phyloP scores from a whole-genome alignment of 768 basidiomycete species.

The Termitomyces sp. region DNA sequence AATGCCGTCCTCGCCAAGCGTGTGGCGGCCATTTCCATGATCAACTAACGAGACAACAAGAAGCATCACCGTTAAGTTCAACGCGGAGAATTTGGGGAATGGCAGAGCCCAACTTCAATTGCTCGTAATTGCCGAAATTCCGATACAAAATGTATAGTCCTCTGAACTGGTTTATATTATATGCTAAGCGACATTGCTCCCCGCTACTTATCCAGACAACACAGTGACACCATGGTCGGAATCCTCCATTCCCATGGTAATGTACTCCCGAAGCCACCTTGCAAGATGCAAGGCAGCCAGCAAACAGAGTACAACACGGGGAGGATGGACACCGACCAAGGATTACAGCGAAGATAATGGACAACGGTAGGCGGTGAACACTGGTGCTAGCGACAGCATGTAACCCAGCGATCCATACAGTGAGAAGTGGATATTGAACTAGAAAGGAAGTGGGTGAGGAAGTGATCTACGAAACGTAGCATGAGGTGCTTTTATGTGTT shows the following conservation, averaged over 20 bases:
- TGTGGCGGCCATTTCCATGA: no score
- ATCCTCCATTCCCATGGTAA: constrained; percentile 3
- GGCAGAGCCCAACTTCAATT: no score
- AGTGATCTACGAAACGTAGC: neutral
- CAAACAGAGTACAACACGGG: constrained; percentile 1
- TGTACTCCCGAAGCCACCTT: neutral
- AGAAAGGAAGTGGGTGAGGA: neutral
- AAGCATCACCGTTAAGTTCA: no score
- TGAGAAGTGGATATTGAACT: no score
- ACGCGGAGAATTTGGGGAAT: no score
- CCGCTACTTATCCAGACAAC: neutral
- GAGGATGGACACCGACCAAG: neutral
- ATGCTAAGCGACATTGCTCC: neutral
- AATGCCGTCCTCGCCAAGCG: no score
- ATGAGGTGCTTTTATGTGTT: neutral
- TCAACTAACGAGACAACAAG: no score
- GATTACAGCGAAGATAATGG: neutral
- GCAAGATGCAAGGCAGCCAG: neutral
- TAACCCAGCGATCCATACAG: no score
- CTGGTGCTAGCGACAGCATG: no score
- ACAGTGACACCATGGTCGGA: neutral
- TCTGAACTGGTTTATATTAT: no score
- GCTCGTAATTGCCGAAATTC: no score
- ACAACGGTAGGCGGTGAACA: neutral
- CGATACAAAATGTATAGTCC: no score